Evolutionary conservation across 2,329 filamentous ascomycete species (phyloP).

Genomic region (Aschersonia sp.): DNA sequence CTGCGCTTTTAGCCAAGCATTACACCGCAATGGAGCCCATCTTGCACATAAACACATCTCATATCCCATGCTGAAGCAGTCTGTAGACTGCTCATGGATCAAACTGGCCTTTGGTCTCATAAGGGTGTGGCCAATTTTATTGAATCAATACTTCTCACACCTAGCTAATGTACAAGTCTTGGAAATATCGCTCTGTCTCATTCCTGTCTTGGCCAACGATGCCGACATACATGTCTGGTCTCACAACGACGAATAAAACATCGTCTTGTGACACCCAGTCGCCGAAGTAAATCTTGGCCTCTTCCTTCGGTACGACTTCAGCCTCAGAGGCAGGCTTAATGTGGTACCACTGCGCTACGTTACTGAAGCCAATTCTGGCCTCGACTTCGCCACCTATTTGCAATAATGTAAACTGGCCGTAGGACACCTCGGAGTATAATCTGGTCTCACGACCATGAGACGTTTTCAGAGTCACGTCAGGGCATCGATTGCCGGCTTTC

Average conservation of each 20-base stretch:
- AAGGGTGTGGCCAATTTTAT: too few relatives aligned
- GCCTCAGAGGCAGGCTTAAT: not conserved
- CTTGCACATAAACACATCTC: too few relatives aligned
- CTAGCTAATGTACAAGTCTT: slow-evolving; percentile 6
- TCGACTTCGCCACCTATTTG: slow-evolving; percentile 7
- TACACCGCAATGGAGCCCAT: too few relatives aligned
- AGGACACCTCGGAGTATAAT: slow-evolving; percentile 16
- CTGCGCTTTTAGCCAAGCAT: too few relatives aligned
- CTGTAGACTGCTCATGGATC: too few relatives aligned
- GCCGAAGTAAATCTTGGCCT: slow-evolving; percentile 12
- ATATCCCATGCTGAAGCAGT: too few relatives aligned
- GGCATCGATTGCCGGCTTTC: slow-evolving; percentile 22
- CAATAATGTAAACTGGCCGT: slow-evolving; percentile 18
- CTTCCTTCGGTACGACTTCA: not conserved
- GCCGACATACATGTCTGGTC: slow-evolving; percentile 26
- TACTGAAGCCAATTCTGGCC: not conserved
- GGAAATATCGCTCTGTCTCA: slow-evolving; percentile 15
- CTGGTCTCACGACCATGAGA: slow-evolving; percentile 7
- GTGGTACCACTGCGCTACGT: not conserved
- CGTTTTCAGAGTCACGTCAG: slow-evolving; percentile 16
- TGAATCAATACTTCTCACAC: not conserved
- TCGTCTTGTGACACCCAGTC: slow-evolving; percentile 14
- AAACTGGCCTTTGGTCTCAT: too few relatives aligned
- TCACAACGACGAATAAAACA: slow-evolving; percentile 17
- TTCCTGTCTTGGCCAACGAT: slow-evolving; percentile 13